These are phyloP conservation scores for Brasenia schreberi DNA, from an alignment of 164 flowering plant genomes.

Conservation along the genomic window DNA sequence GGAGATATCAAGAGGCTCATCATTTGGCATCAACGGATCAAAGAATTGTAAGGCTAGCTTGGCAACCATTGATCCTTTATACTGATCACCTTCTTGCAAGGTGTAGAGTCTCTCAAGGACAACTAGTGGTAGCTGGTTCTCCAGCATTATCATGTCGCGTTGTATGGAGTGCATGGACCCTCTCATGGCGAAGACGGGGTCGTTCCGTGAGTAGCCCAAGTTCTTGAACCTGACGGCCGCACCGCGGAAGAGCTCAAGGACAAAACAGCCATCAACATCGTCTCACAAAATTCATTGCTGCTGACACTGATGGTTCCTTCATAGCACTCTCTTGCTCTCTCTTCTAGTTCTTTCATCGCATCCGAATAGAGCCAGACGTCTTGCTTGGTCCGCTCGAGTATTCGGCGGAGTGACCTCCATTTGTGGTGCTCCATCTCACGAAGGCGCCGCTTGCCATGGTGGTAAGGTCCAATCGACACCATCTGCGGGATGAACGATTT, in stretches of 20 bases:
- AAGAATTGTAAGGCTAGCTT: slow-evolving; percentile 41
- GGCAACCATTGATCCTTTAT: slow-evolving; percentile 31
- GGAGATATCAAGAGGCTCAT: slow-evolving; percentile 49
- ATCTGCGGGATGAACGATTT: slow-evolving; percentile 54
- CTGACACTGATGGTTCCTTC: slow-evolving; percentile 28
- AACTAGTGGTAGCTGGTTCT: slow-evolving; percentile 62
- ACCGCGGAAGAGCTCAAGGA: slow-evolving; percentile 50
- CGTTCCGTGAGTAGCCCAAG: slow-evolving; percentile 50
- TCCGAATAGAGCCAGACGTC: slow-evolving; percentile 32
- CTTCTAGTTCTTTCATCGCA: slow-evolving; percentile 37
- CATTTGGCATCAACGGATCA: slow-evolving; percentile 67
- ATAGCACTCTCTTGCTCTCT: slow-evolving; percentile 47
- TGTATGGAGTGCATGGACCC: slow-evolving; percentile 63
- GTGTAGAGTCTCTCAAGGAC: slow-evolving; percentile 36
- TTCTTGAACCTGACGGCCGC: slow-evolving; percentile 36
- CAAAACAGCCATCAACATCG: slow-evolving; percentile 69
- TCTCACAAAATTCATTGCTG: slow-evolving; percentile 44
- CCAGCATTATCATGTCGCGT: slow-evolving; percentile 68
- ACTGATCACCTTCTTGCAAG: slow-evolving; percentile 33
- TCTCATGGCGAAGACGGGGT: slow-evolving; percentile 59
- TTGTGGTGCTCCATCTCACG: slow-evolving; percentile 57
- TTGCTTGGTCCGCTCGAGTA: slow-evolving; percentile 32
- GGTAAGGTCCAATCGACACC: slow-evolving; percentile 66
- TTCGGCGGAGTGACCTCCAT: slow-evolving; percentile 36
- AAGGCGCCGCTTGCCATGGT: slow-evolving; percentile 33